phyloP scores from a whole-genome alignment of 495 filamentous ascomycete genomes.

The Schizothecium vesticola region DNA sequence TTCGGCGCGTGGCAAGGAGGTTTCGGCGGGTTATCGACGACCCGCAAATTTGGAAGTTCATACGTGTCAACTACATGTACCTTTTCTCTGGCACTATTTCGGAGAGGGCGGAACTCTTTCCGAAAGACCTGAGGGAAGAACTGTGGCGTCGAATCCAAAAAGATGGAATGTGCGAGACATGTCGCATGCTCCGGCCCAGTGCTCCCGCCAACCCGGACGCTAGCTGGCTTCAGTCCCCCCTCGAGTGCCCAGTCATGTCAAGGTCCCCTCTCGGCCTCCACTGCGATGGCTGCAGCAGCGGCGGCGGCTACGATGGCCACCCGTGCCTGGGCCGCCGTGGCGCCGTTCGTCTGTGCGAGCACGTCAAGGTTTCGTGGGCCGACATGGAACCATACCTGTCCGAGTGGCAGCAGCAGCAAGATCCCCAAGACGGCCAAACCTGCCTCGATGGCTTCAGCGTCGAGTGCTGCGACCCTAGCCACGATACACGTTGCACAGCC shows the following conservation, averaged over 20 bases:
- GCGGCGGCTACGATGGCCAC: background rate
- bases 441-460: conserved; percentile 17
- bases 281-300: conserved; percentile 15
- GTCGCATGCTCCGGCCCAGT: conserved; percentile 6
- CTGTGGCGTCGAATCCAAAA: conserved; percentile 13
- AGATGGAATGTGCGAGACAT: conserved; percentile 16
- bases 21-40: conserved; percentile 11
- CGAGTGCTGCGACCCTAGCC: conserved; percentile 19
- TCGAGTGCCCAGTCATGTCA: conserved; percentile 10
- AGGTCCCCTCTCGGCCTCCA: conserved; percentile 5
- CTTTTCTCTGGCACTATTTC: background rate
- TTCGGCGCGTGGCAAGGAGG: conserved; percentile 10
- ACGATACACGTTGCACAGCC: conserved; percentile 16
- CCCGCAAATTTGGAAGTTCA: conserved; percentile 7
- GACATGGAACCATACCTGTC: conserved; percentile 15
- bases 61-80: conserved; percentile 1
- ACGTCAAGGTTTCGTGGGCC: conserved; percentile 19
- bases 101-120: background rate
- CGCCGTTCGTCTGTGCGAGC: conserved; percentile 21
- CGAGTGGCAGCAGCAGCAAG: conserved; percentile 8
- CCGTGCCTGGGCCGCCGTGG: conserved; percentile 19
- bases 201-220: conserved; percentile 1
- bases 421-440: conserved; percentile 8
- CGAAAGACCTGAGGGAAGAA: conserved; percentile 2
- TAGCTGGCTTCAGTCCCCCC: conserved; percentile 15